Base-by-base conservation (phyloP, 352 stramenopile species). In the Globisporangium recalcitrans region DNA sequence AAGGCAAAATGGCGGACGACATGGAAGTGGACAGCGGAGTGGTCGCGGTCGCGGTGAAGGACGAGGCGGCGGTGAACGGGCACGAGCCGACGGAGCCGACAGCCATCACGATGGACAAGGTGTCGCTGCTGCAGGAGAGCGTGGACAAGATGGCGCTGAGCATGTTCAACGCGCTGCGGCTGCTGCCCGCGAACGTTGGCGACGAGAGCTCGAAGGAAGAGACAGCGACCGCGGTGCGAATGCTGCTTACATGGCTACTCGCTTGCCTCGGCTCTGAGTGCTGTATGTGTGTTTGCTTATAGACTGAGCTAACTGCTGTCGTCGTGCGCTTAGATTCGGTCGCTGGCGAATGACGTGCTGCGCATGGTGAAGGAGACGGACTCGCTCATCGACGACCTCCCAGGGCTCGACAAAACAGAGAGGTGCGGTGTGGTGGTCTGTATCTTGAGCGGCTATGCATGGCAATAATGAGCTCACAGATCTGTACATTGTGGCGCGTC, bases 121-220 rank as follows among this genome's bases (percentile, higher is more conserved):
- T 95, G 24, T 85, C 85, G 63, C 59, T 88, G 64, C 75, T 95
- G 56, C 85, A 95, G 73, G 80, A 90, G 53, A 93, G 85, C 68
- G 79, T 95, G 49, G 85, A 95, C 64, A 84, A 88, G 62, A 91
- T 88, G 84, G 75, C 85, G 69, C 72, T 95, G 31, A 88, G 82
- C 49, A 95, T 95, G 85, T 95, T 95, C 71, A 93, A 95, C 65
- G 85, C 85, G 22, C 70, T 95, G 67, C 83, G 85, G 4, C 62
- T 95, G 40, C 66, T 95, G 32, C 85, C 85, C 13, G 70, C 79
- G 53, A 72, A 63, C n/a, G 62, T 73, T 16, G 72, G 72, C 58
- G 82, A 87, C 27, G 68, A 78, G 47, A 66, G 52, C 47, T 74
- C 69, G 22, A 78, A 66, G 16, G 74, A 89, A 51, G 82, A 88